These are phyloP conservation scores for Aspergillus candidus DNA, from an alignment of 2,329 filamentous ascomycete species.

Conservation along the genomic window DNA sequence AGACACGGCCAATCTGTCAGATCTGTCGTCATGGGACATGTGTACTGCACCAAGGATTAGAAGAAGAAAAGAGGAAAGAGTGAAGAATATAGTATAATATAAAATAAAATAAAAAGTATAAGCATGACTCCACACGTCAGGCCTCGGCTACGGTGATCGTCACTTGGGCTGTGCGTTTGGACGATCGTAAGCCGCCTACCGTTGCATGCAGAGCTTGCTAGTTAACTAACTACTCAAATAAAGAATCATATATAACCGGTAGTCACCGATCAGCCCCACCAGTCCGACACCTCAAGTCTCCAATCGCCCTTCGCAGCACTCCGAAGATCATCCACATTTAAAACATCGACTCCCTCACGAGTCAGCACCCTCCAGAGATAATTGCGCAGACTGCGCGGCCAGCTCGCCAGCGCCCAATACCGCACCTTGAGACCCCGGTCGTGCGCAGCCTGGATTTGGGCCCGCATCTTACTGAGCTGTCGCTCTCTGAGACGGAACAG, in stretches of 20 bases:
- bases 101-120: slow-evolving; percentile 1
- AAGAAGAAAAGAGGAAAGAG: neutral
- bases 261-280: slow-evolving; percentile 22
- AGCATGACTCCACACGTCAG: neutral
- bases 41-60: neutral
- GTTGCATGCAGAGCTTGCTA: too few relatives aligned
- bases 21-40: too few relatives aligned
- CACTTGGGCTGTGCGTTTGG: too few relatives aligned
- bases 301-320: slow-evolving; percentile 46
- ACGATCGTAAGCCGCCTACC: too few relatives aligned
- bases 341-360: slow-evolving; percentile 49
- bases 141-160: too few relatives aligned
- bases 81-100: slow-evolving; percentile 1
- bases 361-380: slow-evolving; percentile 50
- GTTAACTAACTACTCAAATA: too few relatives aligned
- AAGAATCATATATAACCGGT: too few relatives aligned
- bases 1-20: too few relatives aligned
- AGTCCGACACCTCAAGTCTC: slow-evolving; percentile 32
- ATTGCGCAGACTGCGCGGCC: slow-evolving; percentile 50
- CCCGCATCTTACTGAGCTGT: slow-evolving; percentile 45
- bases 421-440: slow-evolving; percentile 48
- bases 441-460: slow-evolving; percentile 49
- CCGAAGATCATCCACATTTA: slow-evolving; percentile 54
- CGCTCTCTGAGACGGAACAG: slow-evolving; percentile 40
- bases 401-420: slow-evolving; percentile 53